Conservation (phyloP, 192 early-diverging fungal genomes). For the Gamsiella multidivaricata region DNA sequence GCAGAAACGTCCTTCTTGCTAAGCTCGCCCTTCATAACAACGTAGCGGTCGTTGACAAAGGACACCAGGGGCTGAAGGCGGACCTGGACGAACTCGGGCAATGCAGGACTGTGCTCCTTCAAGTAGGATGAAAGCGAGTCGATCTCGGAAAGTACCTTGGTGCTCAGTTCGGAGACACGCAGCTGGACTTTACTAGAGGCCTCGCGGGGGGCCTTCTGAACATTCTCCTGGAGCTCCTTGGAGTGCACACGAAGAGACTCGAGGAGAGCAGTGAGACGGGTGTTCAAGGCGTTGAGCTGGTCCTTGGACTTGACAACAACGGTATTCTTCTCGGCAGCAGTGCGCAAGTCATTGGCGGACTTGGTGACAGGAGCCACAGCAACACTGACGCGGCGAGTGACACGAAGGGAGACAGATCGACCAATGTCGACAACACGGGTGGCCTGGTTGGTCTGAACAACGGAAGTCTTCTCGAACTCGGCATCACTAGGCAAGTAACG, state of each 20-base stretch:
- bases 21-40: conserved; percentile 59
- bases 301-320: conserved; percentile 51
- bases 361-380: conserved; percentile 33
- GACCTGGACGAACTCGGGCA: conserved; percentile 58
- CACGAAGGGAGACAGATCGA: conserved; percentile 40
- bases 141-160: conserved; percentile 35
- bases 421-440: conserved; percentile 45
- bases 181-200: conserved; percentile 17
- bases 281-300: conserved; percentile 36
- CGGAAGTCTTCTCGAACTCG: conserved; percentile 27
- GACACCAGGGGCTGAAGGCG: conserved; percentile 56
- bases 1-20: conserved; percentile 56
- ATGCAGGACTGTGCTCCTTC: conserved; percentile 50
- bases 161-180: conserved; percentile 41
- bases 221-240: conserved; percentile 47
- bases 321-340: conserved; percentile 37
- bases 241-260: conserved; percentile 25
- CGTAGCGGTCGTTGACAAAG: conserved; percentile 62
- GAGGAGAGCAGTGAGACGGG: conserved; percentile 26
- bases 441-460: conserved; percentile 46
- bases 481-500: conserved; percentile 39
- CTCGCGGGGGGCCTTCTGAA: conserved; percentile 27
- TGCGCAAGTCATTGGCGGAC: conserved; percentile 30
- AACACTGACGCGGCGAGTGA: conserved; percentile 37
- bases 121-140: conserved; percentile 58